Evolutionary conservation across 1,284 basidiomycete genomes (phyloP), one percentile per base, ranked within the genome.

Genomic region (Wolfiporia cocos): DNA sequence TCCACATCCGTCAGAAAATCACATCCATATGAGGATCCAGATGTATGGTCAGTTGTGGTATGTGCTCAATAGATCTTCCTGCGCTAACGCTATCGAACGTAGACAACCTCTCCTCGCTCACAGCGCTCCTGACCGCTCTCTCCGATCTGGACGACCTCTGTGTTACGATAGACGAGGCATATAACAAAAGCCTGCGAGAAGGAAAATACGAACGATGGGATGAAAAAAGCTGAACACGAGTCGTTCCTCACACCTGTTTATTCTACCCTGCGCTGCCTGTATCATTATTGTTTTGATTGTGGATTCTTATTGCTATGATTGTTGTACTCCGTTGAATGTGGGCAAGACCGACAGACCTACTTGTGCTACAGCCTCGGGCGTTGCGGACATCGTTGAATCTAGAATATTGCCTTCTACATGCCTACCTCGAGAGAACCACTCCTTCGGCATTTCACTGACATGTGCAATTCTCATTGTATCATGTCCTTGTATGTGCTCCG

Each of bases 1-100:
- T 28, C 95, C 95, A 1, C 94, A 98, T 67, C 94, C 95, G 4
- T 96, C 93, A 17, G 95, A 99, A 69, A 89, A 91, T 56, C 86
- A 91, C 60, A 96, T 98, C 54, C 90, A 98, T 59, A 71, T 98
- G 34, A 85, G 96, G 15, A 89, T 99, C 49, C 95, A 98, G 76
- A 99, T 98, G 94, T 95, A 95, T 59, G 93, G 93, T 97, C 59
- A 55, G 92, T 76, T 19, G 17, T 19, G 10, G n/a, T n/a, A n/a
- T n/a, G n/a, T 17, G 39, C 32, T 31, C n/a, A 21, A 20, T 7
- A n/a, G n/a, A n/a, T n/a, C n/a, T n/a, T n/a, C n/a, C n/a, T n/a
- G n/a, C n/a, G n/a, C n/a, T n/a, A n/a, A n/a, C n/a, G n/a, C n/a
- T n/a, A n/a, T n/a, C n/a, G n/a, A n/a, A 33, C 31, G 1, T 52